Conservation (phyloP, 139 green algal genomes). For the Picochlorum sp. region DNA sequence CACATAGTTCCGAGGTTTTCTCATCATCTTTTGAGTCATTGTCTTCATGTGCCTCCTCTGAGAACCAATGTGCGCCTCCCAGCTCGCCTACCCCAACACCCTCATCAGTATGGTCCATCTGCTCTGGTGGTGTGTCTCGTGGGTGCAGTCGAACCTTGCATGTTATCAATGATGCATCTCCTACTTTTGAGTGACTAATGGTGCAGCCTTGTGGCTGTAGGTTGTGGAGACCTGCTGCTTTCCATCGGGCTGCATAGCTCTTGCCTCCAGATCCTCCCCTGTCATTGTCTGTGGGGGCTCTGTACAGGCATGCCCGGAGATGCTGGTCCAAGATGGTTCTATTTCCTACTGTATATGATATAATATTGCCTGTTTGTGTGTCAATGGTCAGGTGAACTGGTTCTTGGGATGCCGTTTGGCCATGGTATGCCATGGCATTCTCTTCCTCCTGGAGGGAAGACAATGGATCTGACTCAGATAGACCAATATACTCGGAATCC, state of each 20-base stretch:
- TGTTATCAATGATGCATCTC: background rate
- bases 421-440: no score
- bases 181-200: background rate
- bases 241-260: slow-evolving; percentile 60
- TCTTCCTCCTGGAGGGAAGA: no score
- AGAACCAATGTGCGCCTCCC: slow-evolving; percentile 60
- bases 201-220: slow-evolving; percentile 16
- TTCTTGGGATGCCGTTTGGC: background rate
- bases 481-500: no score
- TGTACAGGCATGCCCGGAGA: slow-evolving; percentile 47
- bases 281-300: slow-evolving; percentile 85
- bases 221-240: slow-evolving; percentile 44
- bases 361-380: background rate
- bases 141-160: background rate
- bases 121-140: background rate
- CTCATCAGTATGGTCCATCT: slow-evolving; percentile 2
- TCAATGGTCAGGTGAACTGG: background rate
- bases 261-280: slow-evolving; percentile 53
- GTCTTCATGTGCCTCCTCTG: slow-evolving; percentile 13
- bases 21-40: background rate
- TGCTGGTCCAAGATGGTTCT: slow-evolving; percentile 24
- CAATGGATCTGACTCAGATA: no score
- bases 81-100: slow-evolving; percentile 48
- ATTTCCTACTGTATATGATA: background rate
- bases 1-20: slow-evolving; percentile 18